Conservation (phyloP, 768 basidiomycete genomes). For the Lactarius hengduanensis region DNA sequence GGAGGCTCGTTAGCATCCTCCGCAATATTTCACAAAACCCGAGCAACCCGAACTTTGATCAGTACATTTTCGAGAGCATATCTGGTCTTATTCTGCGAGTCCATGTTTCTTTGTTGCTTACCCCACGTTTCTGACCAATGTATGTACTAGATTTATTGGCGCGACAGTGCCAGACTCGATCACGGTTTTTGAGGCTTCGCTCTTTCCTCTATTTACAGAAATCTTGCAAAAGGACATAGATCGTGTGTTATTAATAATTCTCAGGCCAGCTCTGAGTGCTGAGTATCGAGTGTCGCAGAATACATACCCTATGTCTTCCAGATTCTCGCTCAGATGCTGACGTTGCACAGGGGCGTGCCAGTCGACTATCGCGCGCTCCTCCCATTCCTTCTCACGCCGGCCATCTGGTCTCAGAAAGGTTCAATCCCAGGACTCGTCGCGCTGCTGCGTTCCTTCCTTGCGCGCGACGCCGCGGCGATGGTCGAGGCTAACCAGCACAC, state of each 20-base stretch:
- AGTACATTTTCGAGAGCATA: constrained; percentile 95
- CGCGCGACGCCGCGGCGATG: constrained; percentile 67
- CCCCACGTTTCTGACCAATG: not conserved
- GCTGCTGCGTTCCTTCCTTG: constrained; percentile 79
- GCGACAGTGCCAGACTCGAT: constrained; percentile 66
- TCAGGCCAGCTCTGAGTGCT: not conserved
- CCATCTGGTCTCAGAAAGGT: constrained; percentile 91
- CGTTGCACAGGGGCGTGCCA: constrained; percentile 73
- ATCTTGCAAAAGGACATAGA: constrained; percentile 93
- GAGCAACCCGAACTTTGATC: constrained; percentile 96
- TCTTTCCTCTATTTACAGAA: constrained; percentile 85
- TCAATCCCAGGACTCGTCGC: constrained; percentile 92
- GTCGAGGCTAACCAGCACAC: constrained; percentile 67
- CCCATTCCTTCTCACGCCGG: constrained; percentile 78
- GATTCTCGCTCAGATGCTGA: constrained; percentile 92
- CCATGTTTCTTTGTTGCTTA: not conserved
- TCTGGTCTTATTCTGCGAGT: constrained; percentile 85
- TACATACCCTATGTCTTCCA: constrained; percentile 98
- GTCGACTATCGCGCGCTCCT: constrained; percentile 75
- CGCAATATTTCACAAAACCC: constrained; percentile 92
- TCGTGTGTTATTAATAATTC: constrained; percentile 49
- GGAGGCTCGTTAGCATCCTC: constrained; percentile 77
- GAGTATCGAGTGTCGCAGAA: constrained; percentile 47
- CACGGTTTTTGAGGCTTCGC: constrained; percentile 68
- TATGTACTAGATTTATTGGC: constrained; percentile 66